These are phyloP conservation scores for Acacia confusa DNA, from an alignment of 306 rosid species.

Conservation along the genomic window DNA sequence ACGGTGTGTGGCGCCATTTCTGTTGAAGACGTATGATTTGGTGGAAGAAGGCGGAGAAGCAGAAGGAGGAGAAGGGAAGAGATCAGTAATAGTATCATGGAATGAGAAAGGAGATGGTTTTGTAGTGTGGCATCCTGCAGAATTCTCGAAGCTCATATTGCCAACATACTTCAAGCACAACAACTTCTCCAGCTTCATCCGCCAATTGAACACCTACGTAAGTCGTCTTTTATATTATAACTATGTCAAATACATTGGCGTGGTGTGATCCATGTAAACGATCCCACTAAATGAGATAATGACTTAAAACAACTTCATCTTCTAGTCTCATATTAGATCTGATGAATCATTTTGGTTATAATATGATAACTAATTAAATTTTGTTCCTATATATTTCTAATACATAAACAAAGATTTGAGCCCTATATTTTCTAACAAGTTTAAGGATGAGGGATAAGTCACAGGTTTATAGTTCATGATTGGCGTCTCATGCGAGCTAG, in stretches of 20 bases:
- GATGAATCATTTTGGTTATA: neutral
- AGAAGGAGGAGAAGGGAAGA: neutral
- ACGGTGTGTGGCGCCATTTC: slow-evolving; percentile 66
- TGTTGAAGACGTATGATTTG: slow-evolving; percentile 70
- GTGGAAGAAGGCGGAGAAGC: slow-evolving; percentile 39
- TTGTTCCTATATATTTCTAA: neutral
- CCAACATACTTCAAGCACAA: slow-evolving; percentile 87
- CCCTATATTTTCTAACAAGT: too few relatives aligned
- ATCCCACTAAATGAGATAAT: neutral
- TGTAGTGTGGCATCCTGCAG: slow-evolving; percentile 85
- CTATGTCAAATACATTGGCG: too few relatives aligned
- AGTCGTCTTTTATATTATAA: too few relatives aligned
- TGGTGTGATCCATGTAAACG: neutral
- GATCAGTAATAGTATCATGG: slow-evolving; percentile 56
- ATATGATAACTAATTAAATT: neutral
- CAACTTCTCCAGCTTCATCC: slow-evolving; percentile 92
- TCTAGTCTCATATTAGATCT: neutral
- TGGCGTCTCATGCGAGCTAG: too few relatives aligned
- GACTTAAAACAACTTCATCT: neutral
- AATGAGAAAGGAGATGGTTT: slow-evolving; percentile 68
- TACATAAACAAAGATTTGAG: too few relatives aligned
- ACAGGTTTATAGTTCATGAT: too few relatives aligned
- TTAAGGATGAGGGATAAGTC: neutral
- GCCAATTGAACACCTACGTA: slow-evolving; percentile 83
- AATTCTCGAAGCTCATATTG: slow-evolving; percentile 69